These are phyloP conservation scores for Torulaspora microellipsoides DNA, from an alignment of 805 yeast genomes.

Conservation along the genomic window DNA sequence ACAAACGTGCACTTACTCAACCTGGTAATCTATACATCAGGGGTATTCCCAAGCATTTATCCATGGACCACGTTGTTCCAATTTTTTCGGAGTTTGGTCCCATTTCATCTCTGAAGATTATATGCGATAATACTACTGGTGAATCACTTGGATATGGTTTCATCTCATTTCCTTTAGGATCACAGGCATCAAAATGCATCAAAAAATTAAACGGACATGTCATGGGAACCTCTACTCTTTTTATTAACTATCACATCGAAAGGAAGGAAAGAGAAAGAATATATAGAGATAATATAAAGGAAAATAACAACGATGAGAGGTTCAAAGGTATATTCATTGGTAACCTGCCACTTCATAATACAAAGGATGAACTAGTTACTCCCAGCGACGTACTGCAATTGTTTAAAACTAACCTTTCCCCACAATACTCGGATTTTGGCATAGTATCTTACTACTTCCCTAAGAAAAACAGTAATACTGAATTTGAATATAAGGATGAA, in stretches of 20 bases:
- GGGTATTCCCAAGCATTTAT: constrained; percentile 41
- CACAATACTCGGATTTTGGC: constrained; percentile 12
- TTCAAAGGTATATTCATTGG: constrained; percentile 53
- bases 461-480: constrained; percentile 16
- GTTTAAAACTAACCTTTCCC: constrained; percentile 43
- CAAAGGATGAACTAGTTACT: constrained; percentile 31
- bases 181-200: constrained; percentile 61
- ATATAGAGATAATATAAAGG: constrained; percentile 34
- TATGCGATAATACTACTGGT: constrained; percentile 39
- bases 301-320: constrained; percentile 43
- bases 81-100: constrained; percentile 41
- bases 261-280: constrained; percentile 52
- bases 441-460: constrained; percentile 33
- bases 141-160: constrained; percentile 55
- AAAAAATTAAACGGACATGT: constrained; percentile 45
- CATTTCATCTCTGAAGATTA: constrained; percentile 43
- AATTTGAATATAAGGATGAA: constrained; percentile 8
- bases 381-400: constrained; percentile 33
- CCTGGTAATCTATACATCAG: constrained; percentile 58
- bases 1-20: constrained; percentile 37
- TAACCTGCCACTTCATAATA: constrained; percentile 42
- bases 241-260: constrained; percentile 61
- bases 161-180: constrained; percentile 53
- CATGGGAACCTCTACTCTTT: constrained; percentile 33
- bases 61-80: constrained; percentile 37